phyloP scores from a whole-genome alignment of 768 basidiomycete species.

The Mycena crocata region DNA sequence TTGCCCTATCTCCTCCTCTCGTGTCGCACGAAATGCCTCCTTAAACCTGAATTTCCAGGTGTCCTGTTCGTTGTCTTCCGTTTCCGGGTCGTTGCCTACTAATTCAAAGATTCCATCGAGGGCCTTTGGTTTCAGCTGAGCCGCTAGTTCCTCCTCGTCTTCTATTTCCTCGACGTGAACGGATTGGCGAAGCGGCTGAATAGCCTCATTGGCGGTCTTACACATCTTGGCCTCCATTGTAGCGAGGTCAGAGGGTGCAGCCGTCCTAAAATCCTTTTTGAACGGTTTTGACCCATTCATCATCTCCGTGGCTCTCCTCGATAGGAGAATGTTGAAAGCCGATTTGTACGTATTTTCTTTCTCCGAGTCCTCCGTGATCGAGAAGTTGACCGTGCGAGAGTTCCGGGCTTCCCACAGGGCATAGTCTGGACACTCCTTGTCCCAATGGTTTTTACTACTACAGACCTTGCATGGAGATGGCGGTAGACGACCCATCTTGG shows the following conservation, averaged over 20 bases:
- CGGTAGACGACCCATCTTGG: not conserved
- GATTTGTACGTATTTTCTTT: not conserved
- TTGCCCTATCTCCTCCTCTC: too few species aligned
- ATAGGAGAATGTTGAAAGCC: too few species aligned
- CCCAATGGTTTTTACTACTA: not conserved
- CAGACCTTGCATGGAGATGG: not conserved
- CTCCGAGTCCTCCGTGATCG: not conserved
- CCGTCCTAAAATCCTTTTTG: too few species aligned
- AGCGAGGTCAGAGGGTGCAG: not conserved
- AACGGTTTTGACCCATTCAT: too few species aligned
- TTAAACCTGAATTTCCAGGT: too few species aligned
- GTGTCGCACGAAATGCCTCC: too few species aligned
- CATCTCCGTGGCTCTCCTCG: too few species aligned
- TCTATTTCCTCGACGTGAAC: not conserved
- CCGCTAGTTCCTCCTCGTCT: not conserved
- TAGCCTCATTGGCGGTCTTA: not conserved
- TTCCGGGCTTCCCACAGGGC: not conserved
- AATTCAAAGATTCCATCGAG: too few species aligned
- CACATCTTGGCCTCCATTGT: not conserved
- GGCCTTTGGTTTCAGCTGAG: not conserved
- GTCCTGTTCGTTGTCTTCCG: too few species aligned
- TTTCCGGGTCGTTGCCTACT: too few species aligned
- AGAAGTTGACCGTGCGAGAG: not conserved
- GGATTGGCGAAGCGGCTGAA: not conserved
- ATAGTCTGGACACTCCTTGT: not conserved